These are phyloP conservation scores for Rhinocladiella similis DNA, from an alignment of 2,329 filamentous ascomycete genomes.

Conservation along the genomic window DNA sequence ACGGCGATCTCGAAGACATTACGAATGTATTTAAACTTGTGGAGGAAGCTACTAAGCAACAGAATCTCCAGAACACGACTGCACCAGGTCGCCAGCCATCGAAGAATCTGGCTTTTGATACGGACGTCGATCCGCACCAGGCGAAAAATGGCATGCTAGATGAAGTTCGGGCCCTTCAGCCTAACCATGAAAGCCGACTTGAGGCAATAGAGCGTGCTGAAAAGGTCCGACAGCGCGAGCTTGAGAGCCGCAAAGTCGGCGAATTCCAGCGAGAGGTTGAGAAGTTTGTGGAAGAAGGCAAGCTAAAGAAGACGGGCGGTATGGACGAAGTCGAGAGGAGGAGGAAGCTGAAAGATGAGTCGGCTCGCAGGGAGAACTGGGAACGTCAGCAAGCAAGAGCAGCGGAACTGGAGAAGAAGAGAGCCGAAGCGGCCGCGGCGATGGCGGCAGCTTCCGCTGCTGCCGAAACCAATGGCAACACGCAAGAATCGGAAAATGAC, in stretches of 20 bases:
- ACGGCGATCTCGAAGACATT: conserved; percentile 94
- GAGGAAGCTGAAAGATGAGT: conserved; percentile 81
- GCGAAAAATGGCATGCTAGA: conserved; percentile 91
- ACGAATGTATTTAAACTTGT: conserved; percentile 91
- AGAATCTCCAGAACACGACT: conserved; percentile 67
- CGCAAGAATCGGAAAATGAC: conserved; percentile 11
- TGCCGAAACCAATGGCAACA: conserved; percentile 10
- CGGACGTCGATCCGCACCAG: conserved; percentile 67
- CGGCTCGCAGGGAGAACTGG: conserved; percentile 73
- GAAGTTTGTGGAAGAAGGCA: conserved; percentile 83
- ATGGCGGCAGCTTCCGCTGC: conserved; percentile 15
- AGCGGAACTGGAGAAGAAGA: conserved; percentile 48
- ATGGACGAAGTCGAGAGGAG: conserved; percentile 90
- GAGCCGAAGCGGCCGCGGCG: conserved; percentile 24
- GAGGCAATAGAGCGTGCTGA: conserved; percentile 98
- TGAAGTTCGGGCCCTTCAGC: conserved; percentile 88
- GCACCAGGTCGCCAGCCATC: conserved; percentile 36
- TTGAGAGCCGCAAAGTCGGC: conserved; percentile 70
- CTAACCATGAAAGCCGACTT: conserved; percentile 88
- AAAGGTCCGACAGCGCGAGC: conserved; percentile 83
- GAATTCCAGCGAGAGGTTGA: conserved; percentile 85
- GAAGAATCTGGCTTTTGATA: conserved; percentile 50
- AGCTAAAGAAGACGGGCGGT: conserved; percentile 92
- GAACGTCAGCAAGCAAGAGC: conserved; percentile 54
- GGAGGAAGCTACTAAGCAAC: conserved; percentile 97